Conservation (phyloP, 495 filamentous ascomycete species). For the Schizothecium vesticola region DNA sequence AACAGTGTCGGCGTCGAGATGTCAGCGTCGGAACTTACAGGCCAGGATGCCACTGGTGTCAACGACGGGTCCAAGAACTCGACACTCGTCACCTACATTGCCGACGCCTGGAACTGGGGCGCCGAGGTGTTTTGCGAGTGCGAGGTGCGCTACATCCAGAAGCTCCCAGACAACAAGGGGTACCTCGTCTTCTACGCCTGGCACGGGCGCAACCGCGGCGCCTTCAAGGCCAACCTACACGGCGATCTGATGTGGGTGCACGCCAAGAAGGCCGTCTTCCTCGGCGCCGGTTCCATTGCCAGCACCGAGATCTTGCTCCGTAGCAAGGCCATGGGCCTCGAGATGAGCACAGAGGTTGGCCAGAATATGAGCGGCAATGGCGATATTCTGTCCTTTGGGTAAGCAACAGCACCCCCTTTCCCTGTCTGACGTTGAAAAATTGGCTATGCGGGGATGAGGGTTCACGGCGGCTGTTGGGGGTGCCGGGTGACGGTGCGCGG, state of each 20-base stretch:
- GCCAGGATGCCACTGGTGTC: constrained; percentile 57
- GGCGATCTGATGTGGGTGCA: constrained; percentile 66
- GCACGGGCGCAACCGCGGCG: constrained; percentile 54
- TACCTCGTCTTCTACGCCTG: constrained; percentile 63
- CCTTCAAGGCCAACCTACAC: constrained; percentile 53
- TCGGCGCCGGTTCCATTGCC: constrained; percentile 57
- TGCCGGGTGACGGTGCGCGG: not conserved
- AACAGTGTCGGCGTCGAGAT: constrained; percentile 60
- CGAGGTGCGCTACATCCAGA: constrained; percentile 61
- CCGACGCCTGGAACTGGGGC: constrained; percentile 73
- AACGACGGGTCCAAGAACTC: constrained; percentile 66
- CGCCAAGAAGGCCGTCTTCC: constrained; percentile 54
- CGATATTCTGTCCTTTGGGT: constrained; percentile 59
- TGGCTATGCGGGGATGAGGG: not conserved
- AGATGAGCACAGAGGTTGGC: constrained; percentile 54
- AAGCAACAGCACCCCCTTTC: constrained; percentile 13
- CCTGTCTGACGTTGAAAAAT: not conserved
- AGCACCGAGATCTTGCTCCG: constrained; percentile 64
- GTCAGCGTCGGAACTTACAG: constrained; percentile 52
- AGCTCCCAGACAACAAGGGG: constrained; percentile 44
- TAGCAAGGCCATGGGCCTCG: constrained; percentile 54
- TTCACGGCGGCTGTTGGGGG: not conserved
- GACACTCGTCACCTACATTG: constrained; percentile 59
- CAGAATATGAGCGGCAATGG: constrained; percentile 65
- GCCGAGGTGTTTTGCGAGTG: constrained; percentile 70